Evolutionary conservation across 768 basidiomycete genomes (phyloP).

Genomic region (Gymnopilus dilepis): DNA sequence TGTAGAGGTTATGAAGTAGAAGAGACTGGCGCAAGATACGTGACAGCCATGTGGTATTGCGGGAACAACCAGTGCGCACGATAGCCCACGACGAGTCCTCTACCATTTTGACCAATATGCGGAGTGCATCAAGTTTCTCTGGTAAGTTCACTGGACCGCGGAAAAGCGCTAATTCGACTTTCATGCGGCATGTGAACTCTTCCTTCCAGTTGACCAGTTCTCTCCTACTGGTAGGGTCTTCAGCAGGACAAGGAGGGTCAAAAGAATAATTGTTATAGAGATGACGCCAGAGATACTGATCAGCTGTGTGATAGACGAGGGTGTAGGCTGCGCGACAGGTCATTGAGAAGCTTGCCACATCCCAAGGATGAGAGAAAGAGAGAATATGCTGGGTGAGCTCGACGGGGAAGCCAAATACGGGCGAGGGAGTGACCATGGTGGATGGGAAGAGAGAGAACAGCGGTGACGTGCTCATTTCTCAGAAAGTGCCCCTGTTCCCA

Average conservation of each 20-base stretch:
- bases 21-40: slow-evolving; percentile 43
- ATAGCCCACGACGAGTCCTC: slow-evolving; percentile 35
- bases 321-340: slow-evolving; percentile 54
- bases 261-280: slow-evolving; percentile 64
- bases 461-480: not conserved
- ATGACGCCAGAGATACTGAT: slow-evolving; percentile 72
- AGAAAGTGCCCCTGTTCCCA: slow-evolving; percentile 6
- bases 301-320: slow-evolving; percentile 53
- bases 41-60: slow-evolving; percentile 53
- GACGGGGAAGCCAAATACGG: slow-evolving; percentile 48
- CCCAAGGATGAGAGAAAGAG: slow-evolving; percentile 56
- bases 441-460: slow-evolving; percentile 1
- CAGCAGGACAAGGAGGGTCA: slow-evolving; percentile 63
- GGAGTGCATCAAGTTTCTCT: slow-evolving; percentile 40
- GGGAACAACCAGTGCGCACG: slow-evolving; percentile 34
- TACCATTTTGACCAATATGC: slow-evolving; percentile 47
- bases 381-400: slow-evolving; percentile 69
- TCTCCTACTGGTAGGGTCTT: slow-evolving; percentile 16
- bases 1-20: slow-evolving; percentile 36
- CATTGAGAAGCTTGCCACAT: slow-evolving; percentile 63
- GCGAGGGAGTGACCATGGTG: slow-evolving; percentile 9
- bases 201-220: slow-evolving; percentile 35
- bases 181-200: slow-evolving; percentile 46
- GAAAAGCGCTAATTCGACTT: slow-evolving; percentile 39
- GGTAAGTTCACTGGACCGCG: slow-evolving; percentile 21